These are phyloP conservation scores for Phaeoacremonium minimum DNA, from an alignment of 2,329 filamentous ascomycete genomes.

Conservation along the genomic window DNA sequence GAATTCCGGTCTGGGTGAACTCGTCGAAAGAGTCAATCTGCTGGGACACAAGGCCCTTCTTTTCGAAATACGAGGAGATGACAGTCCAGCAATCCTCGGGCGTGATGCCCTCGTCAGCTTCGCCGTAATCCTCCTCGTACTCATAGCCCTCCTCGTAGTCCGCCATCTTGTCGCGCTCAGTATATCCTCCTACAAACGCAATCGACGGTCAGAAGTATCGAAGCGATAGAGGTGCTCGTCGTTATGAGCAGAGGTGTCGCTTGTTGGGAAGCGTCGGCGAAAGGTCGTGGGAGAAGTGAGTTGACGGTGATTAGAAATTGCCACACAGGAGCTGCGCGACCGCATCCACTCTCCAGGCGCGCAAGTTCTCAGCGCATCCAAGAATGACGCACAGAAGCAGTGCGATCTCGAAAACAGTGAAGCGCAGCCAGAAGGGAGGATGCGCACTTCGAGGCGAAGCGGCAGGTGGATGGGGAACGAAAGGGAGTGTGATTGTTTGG, in stretches of 20 bases:
- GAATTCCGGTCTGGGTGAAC: constrained; percentile 90
- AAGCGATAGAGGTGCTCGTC: neutral
- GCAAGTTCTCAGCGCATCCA: constrained; percentile 8
- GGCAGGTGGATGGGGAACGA: neutral
- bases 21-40: constrained; percentile 98
- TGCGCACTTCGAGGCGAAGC: neutral
- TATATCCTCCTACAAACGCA: no score
- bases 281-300: neutral
- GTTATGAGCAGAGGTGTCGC: no score
- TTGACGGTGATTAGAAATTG: constrained; percentile 10
- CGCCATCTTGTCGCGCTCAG: constrained; percentile 43
- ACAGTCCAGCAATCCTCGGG: constrained; percentile 98
- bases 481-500: neutral
- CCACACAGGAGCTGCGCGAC: constrained; percentile 9
- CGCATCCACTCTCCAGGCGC: constrained; percentile 10
- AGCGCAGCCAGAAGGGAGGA: neutral
- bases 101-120: constrained; percentile 71
- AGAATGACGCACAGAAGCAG: neutral
- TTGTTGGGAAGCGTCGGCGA: no score
- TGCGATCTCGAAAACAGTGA: neutral
- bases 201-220: neutral
- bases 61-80: constrained; percentile 94
- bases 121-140: constrained; percentile 64
- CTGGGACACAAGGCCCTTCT: constrained; percentile 92
- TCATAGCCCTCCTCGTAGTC: constrained; percentile 55